phyloP scores from a whole-genome alignment of 805 yeast genomes.

The Maudiozyma turicensis region DNA sequence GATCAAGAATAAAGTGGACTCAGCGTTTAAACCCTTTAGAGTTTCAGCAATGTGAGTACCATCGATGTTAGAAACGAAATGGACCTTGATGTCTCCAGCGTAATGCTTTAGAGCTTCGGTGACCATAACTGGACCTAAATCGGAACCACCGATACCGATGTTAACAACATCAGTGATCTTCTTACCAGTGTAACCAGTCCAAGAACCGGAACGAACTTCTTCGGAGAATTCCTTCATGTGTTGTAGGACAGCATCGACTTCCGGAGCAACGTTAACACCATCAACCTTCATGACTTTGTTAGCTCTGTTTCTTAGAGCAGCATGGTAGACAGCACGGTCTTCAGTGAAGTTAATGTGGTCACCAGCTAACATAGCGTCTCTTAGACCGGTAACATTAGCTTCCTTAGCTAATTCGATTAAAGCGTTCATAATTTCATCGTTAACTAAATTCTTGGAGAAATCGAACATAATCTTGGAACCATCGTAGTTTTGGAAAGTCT shows the following conservation, averaged over 20 bases:
- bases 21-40: constrained; percentile 67
- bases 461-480: constrained; percentile 86
- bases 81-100: constrained; percentile 63
- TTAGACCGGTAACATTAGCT: constrained; percentile 74
- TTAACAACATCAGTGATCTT: constrained; percentile 87
- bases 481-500: constrained; percentile 74
- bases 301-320: constrained; percentile 90
- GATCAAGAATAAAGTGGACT: constrained; percentile 83
- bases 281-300: constrained; percentile 79
- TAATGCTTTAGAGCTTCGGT: constrained; percentile 95
- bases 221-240: constrained; percentile 97
- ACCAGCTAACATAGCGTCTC: constrained; percentile 90
- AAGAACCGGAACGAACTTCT: constrained; percentile 78
- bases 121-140: constrained; percentile 98
- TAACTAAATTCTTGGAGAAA: constrained; percentile 87
- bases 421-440: constrained; percentile 64
- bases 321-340: constrained; percentile 93
- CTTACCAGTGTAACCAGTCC: constrained; percentile 98
- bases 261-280: constrained; percentile 81
- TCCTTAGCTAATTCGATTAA: constrained; percentile 79
- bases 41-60: constrained; percentile 96
- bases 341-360: constrained; percentile 93
- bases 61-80: constrained; percentile 96
- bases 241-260: constrained; percentile 80
- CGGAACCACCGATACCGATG: constrained; percentile 98